These are phyloP conservation scores for Gonium pectorale DNA, from an alignment of 139 green algal genomes.

Conservation along the genomic window DNA sequence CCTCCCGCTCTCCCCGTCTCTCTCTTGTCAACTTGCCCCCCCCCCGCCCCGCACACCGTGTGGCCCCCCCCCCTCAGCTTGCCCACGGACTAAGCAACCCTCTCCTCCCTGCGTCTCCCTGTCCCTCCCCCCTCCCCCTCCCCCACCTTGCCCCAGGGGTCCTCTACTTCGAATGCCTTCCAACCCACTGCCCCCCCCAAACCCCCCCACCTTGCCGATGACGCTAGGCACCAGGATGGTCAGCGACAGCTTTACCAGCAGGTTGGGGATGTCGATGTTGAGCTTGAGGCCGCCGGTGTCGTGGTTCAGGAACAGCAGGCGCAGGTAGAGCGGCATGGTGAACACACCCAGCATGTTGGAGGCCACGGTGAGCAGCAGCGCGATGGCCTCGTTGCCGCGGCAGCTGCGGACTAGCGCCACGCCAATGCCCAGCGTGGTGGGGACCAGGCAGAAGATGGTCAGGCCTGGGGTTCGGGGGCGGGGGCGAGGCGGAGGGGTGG, in stretches of 20 bases:
- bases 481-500: too few relatives aligned
- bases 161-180: too few relatives aligned
- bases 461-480: slow-evolving; percentile 76
- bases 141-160: too few relatives aligned
- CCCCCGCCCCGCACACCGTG: too few relatives aligned
- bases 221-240: slow-evolving; percentile 65
- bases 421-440: slow-evolving; percentile 85
- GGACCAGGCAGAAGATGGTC: slow-evolving; percentile 81
- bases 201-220: slow-evolving; percentile 49
- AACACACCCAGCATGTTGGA: slow-evolving; percentile 83
- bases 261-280: slow-evolving; percentile 45
- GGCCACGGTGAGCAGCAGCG: slow-evolving; percentile 80
- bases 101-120: background rate
- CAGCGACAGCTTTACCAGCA: slow-evolving; percentile 82
- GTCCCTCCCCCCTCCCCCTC: too few relatives aligned
- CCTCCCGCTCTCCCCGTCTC: background rate
- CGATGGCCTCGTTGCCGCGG: slow-evolving; percentile 71
- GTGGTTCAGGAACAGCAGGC: slow-evolving; percentile 51
- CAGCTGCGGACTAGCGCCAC: slow-evolving; percentile 66
- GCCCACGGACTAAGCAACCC: too few relatives aligned
- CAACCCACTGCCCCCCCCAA: too few relatives aligned
- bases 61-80: slow-evolving; percentile 41
- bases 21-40: background rate
- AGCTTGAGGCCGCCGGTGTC: slow-evolving; percentile 34
- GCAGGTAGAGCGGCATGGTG: slow-evolving; percentile 72